Evolutionary conservation across 805 yeast genomes (phyloP).

Genomic region (Lachancea lanzarotensis): DNA sequence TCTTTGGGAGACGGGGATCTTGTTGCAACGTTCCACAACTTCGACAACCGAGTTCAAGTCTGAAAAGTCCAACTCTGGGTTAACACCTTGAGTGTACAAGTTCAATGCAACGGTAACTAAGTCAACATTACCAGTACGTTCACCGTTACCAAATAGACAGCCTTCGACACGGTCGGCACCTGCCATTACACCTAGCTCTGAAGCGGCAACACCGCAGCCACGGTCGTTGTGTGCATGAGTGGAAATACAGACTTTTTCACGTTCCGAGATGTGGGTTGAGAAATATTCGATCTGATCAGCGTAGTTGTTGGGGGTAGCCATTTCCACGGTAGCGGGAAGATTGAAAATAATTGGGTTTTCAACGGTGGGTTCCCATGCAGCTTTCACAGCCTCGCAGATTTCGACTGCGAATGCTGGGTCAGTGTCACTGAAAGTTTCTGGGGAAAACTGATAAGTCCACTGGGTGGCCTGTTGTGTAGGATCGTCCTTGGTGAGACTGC

Average conservation of each 20-base stretch:
- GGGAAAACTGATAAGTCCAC: conserved; percentile 72
- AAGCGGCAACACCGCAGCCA: conserved; percentile 80
- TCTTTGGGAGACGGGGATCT: conserved; percentile 65
- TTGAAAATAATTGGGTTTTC: conserved; percentile 72
- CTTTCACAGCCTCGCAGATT: conserved; percentile 73
- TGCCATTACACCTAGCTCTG: conserved; percentile 70
- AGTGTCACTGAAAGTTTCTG: conserved; percentile 72
- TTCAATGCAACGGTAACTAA: conserved; percentile 68
- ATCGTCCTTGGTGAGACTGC: conserved; percentile 67
- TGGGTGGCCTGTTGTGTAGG: conserved; percentile 55
- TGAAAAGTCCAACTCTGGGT: conserved; percentile 66
- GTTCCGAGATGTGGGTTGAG: conserved; percentile 57
- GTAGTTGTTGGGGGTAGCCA: conserved; percentile 65
- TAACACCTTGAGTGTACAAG: conserved; percentile 70
- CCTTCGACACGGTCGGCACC: conserved; percentile 86
- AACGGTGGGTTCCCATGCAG: conserved; percentile 72
- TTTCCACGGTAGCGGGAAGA: conserved; percentile 77
- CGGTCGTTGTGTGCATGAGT: conserved; percentile 75
- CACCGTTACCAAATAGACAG: conserved; percentile 78
- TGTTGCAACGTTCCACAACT: conserved; percentile 69
- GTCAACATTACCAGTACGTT: conserved; percentile 80
- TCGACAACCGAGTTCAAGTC: conserved; percentile 61
- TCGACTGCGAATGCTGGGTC: conserved; percentile 68
- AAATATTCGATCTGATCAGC: conserved; percentile 80
- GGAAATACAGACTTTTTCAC: conserved; percentile 65